Evolutionary conservation across 352 stramenopile species (phyloP), one percentile per base, ranked within the genome.

Genomic region (Phytophthora hibernalis): DNA sequence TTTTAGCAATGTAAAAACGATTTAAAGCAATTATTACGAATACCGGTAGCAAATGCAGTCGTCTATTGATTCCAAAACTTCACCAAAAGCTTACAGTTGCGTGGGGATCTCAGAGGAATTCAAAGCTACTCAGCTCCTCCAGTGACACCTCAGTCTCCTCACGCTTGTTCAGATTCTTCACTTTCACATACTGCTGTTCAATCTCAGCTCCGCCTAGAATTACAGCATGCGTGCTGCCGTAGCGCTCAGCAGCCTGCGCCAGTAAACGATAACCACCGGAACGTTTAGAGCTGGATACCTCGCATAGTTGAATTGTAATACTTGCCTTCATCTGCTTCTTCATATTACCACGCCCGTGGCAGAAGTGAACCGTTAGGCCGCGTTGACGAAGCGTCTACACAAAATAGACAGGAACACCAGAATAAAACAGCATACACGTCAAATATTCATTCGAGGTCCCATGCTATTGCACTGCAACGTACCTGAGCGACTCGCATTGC

Each of bases 261-360:
- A 64, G 11, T 11, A 64, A 24, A 28, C 37, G 47, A 6, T 16
- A 49, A 9, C 16, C 31, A 55, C 22, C 35, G 58, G 5, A 43
- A 38, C 51, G 21, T 57, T 31, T 63, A 20, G 0, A 55, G 20
- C 16, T 31, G n/a, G 15, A 37, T 10, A 44, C 21, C 7, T 21
- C 7, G 18, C 12, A 21, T 35, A 21, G n/a, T 42, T 48, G 6
- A 56, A 61, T 15, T 18, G 7, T 40, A 28, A n/a, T 57, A 16
- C 42, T 57, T 37, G 90, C 80, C 82, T 96, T 96, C 86, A 96
- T 93, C 45, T 94, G 83, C 65, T 96, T 96, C 58, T 96, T 96
- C 63, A 96, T 84, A 45, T 84, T 93, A 15, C 83, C 82, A 22
- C 68, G 74, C 18, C 80, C 86, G 43, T 96, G 87, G 42, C 86